phyloP scores from a whole-genome alignment of 1,284 basidiomycete genomes.

The Papiliotrema flavescens region DNA sequence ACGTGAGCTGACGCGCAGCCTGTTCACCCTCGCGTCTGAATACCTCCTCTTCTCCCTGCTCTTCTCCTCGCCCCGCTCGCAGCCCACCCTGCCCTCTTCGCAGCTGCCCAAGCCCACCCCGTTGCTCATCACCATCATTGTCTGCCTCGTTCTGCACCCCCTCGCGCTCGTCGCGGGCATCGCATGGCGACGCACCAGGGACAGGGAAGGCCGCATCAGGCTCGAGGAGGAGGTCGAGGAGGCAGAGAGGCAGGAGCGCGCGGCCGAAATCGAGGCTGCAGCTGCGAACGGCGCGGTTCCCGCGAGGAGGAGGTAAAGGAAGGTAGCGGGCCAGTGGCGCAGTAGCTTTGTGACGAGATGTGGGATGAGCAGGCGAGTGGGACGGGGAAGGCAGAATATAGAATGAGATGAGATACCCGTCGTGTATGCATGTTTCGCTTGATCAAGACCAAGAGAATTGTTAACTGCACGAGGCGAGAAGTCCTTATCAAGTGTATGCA shows the following conservation, averaged over 20 bases:
- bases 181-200: slow-evolving; percentile 34
- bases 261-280: slow-evolving; percentile 19
- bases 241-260: slow-evolving; percentile 29
- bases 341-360: too few species aligned
- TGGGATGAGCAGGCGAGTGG: too few species aligned
- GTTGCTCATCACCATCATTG: slow-evolving; percentile 39
- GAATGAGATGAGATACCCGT: too few species aligned
- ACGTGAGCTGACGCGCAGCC: slow-evolving; percentile 11
- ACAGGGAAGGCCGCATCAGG: slow-evolving; percentile 46
- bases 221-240: slow-evolving; percentile 48
- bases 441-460: too few species aligned
- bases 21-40: slow-evolving; percentile 39
- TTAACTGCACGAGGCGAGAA: too few species aligned
- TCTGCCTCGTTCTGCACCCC: slow-evolving; percentile 46
- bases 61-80: slow-evolving; percentile 35
- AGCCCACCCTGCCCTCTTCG: slow-evolving; percentile 32
- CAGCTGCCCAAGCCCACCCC: slow-evolving; percentile 40
- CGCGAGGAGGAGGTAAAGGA: too few species aligned
- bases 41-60: slow-evolving; percentile 46
- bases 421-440: too few species aligned
- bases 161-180: slow-evolving; percentile 37
- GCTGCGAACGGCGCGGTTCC: too few species aligned
- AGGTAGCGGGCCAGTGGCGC: too few species aligned
- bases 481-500: too few species aligned
- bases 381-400: too few species aligned